phyloP scores from a whole-genome alignment of 441 rosid genomes.

The Capsella rubella region DNA sequence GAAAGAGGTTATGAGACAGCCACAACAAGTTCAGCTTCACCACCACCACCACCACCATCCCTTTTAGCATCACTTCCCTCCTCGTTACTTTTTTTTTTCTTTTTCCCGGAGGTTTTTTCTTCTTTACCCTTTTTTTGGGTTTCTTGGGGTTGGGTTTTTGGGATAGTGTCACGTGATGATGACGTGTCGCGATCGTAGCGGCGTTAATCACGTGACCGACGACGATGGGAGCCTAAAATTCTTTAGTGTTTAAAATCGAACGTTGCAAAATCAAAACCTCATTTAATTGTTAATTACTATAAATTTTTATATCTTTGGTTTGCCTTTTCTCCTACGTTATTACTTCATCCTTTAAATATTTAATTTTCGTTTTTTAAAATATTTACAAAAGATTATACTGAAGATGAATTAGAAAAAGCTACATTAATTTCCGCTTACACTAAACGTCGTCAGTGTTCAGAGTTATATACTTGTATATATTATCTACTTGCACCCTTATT shows the following conservation, averaged over 20 bases:
- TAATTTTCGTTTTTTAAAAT: background rate
- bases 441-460: conserved; percentile 36
- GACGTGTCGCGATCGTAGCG: conserved; percentile 48
- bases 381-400: conserved; percentile 2
- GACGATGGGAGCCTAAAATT: conserved; percentile 34
- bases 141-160: conserved; percentile 31
- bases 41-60: conserved; percentile 41
- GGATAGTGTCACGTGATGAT: conserved; percentile 51
- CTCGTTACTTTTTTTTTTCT: conserved; percentile 19
- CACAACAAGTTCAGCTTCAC: conserved; percentile 40
- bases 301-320: conserved; percentile 4
- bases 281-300: conserved; percentile 43
- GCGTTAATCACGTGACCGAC: conserved; percentile 44
- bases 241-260: conserved; percentile 18
- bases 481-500: conserved; percentile 33
- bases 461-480: conserved; percentile 13
- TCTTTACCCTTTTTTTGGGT: background rate
- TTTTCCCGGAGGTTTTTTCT: background rate
- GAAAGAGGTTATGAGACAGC: conserved; percentile 56
- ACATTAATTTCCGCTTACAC: conserved; percentile 29
- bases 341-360: background rate
- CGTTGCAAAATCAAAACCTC: conserved; percentile 29
- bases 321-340: conserved; percentile 41
- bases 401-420: conserved; percentile 9
- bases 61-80: conserved; percentile 26